These are phyloP conservation scores for Hygrocybe coccinea DNA, from an alignment of 768 basidiomycete genomes.

Conservation along the genomic window DNA sequence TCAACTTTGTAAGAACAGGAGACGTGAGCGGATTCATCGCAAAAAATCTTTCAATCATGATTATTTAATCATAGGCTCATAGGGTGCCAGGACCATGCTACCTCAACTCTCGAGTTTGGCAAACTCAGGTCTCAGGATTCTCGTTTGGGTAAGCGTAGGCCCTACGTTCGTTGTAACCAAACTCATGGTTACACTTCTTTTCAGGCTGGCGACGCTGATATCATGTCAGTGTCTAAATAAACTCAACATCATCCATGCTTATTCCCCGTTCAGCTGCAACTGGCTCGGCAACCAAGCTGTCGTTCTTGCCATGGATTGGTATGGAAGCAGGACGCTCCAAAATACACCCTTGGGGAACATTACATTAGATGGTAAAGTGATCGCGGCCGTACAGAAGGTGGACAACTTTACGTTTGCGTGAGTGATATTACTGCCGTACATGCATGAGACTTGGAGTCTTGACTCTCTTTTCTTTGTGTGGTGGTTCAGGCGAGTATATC, in stretches of 20 bases:
- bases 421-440: too few relatives aligned
- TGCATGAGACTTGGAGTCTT: too few relatives aligned
- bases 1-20: slow-evolving; percentile 46
- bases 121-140: slow-evolving; percentile 38
- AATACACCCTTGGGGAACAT: slow-evolving; percentile 46
- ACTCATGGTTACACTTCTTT: background rate
- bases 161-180: background rate
- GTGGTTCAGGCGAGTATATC: slow-evolving; percentile 45
- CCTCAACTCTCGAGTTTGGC: slow-evolving; percentile 47
- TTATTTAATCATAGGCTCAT: too few relatives aligned
- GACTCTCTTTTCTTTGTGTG: too few relatives aligned
- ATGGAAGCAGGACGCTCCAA: slow-evolving; percentile 37
- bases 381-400: slow-evolving; percentile 60
- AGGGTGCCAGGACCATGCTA: slow-evolving; percentile 54
- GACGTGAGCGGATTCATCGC: slow-evolving; percentile 49
- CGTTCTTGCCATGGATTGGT: slow-evolving; percentile 44
- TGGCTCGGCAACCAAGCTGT: slow-evolving; percentile 45
- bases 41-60: too few relatives aligned
- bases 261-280: slow-evolving; percentile 38
- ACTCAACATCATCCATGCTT: too few relatives aligned
- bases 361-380: slow-evolving; percentile 46
- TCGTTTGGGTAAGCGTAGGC: slow-evolving; percentile 41
- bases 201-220: slow-evolving; percentile 47
- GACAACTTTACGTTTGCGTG: slow-evolving; percentile 66
- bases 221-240: slow-evolving; percentile 41